Conservation (phyloP, 768 basidiomycete genomes). For the Auriculariales sp. region DNA sequence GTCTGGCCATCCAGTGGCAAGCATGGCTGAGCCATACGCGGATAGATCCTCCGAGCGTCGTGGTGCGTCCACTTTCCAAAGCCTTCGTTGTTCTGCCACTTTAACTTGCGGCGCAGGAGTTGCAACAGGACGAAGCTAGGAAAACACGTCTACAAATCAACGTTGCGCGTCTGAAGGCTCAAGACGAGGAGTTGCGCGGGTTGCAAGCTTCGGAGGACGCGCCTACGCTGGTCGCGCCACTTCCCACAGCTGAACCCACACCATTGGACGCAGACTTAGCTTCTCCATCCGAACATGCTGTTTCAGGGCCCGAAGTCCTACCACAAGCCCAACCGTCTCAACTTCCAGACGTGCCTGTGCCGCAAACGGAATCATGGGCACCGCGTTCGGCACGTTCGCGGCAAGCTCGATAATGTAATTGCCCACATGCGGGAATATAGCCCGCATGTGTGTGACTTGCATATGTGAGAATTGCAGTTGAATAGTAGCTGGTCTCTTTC, state of each 20-base stretch:
- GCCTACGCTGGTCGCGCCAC: neutral
- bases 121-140: constrained; percentile 1
- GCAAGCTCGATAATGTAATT: no score
- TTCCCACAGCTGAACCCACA: neutral
- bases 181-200: constrained; percentile 3
- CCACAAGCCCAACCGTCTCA: no score
- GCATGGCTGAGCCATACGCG: neutral
- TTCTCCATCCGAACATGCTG: no score
- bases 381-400: no score
- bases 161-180: constrained; percentile 4
- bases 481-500: no score
- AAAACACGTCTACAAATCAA: constrained; percentile 2
- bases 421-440: no score
- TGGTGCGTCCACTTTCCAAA: neutral
- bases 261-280: neutral
- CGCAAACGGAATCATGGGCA: no score
- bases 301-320: no score
- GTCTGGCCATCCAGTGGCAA: neutral
- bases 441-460: no score
- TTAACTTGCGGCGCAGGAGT: constrained; percentile 1
- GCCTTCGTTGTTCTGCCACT: neutral
- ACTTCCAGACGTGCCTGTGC: no score
- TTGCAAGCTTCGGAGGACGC: neutral
- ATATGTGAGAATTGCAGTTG: no score
- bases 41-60: neutral